phyloP scores from a whole-genome alignment of 805 yeast genomes.

The Candida andamanensis region DNA sequence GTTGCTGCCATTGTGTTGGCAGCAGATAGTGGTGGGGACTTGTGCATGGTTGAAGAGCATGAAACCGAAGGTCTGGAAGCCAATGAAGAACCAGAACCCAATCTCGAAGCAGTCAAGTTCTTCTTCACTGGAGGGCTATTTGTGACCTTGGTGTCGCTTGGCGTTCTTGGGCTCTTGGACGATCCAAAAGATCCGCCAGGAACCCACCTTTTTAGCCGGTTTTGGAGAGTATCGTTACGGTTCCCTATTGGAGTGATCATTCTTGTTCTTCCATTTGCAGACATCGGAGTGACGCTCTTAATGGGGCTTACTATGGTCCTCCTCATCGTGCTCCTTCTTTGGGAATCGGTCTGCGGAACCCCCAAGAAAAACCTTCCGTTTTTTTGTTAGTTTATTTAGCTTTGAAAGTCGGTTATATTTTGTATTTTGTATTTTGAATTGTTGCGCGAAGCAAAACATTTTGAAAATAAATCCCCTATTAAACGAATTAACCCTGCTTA shows the following conservation, averaged over 20 bases:
- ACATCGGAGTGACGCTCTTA: constrained; percentile 32
- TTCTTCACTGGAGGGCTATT: constrained; percentile 52
- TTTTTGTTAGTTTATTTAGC: no score
- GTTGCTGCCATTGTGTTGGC: constrained; percentile 48
- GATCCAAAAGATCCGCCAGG: constrained; percentile 36
- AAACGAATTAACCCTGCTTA: no score
- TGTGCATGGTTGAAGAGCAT: constrained; percentile 25
- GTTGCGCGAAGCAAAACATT: no score
- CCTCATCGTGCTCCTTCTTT: constrained; percentile 26
- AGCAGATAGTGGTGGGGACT: constrained; percentile 56
- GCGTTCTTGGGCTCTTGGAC: constrained; percentile 41
- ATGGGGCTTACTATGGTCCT: constrained; percentile 41
- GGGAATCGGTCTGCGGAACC: constrained; percentile 32
- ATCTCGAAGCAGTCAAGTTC: constrained; percentile 39
- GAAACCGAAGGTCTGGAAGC: constrained; percentile 2
- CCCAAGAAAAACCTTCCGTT: no score
- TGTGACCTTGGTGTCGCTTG: constrained; percentile 36
- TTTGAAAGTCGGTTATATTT: no score
- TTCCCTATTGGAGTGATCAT: constrained; percentile 36
- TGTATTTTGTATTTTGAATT: no score
- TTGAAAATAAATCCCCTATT: no score
- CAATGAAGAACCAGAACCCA: constrained; percentile 22
- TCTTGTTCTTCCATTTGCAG: constrained; percentile 41
- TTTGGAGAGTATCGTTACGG: constrained; percentile 37
- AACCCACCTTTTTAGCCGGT: constrained; percentile 24